These are phyloP conservation scores for Colletotrichum sp. DNA, from an alignment of 2,329 filamentous ascomycete species.

Conservation along the genomic window DNA sequence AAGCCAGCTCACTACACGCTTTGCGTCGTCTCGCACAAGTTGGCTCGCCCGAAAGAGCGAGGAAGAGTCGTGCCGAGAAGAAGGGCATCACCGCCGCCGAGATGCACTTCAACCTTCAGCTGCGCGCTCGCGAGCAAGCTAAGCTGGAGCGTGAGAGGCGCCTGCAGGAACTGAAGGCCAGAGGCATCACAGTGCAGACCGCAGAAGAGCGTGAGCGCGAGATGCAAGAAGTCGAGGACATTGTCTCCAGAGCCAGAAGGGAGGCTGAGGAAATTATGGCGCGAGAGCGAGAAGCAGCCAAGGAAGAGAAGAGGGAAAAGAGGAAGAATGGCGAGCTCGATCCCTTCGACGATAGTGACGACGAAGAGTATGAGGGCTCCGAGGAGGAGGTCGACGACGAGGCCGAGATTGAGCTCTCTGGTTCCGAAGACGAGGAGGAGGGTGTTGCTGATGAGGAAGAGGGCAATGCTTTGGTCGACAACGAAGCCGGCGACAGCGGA, in stretches of 20 bases:
- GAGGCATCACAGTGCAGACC: slow-evolving; percentile 82
- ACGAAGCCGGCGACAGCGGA: slow-evolving; percentile 47
- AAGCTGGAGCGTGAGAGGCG: slow-evolving; percentile 77
- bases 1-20: slow-evolving; percentile 67
- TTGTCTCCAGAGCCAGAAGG: slow-evolving; percentile 82
- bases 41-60: slow-evolving; percentile 62
- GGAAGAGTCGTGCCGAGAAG: slow-evolving; percentile 47
- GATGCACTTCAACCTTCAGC: slow-evolving; percentile 70
- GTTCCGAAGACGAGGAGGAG: slow-evolving; percentile 43
- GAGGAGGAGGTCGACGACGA: slow-evolving; percentile 43
- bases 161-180: slow-evolving; percentile 76
- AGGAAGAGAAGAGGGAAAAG: slow-evolving; percentile 60
- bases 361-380: slow-evolving; percentile 50
- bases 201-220: slow-evolving; percentile 86
- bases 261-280: slow-evolving; percentile 82
- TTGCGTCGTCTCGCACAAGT: slow-evolving; percentile 79
- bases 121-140: slow-evolving; percentile 81
- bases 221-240: slow-evolving; percentile 83
- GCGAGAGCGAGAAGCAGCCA: slow-evolving; percentile 75
- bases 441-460: slow-evolving; percentile 36
- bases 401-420: slow-evolving; percentile 47
- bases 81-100: slow-evolving; percentile 71
- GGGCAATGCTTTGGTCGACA: slow-evolving; percentile 39
- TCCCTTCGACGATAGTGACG: slow-evolving; percentile 63
- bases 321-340: slow-evolving; percentile 50